These are phyloP conservation scores for Panicum miliaceum DNA, from an alignment of 176 grass and related monocot species.

Conservation along the genomic window DNA sequence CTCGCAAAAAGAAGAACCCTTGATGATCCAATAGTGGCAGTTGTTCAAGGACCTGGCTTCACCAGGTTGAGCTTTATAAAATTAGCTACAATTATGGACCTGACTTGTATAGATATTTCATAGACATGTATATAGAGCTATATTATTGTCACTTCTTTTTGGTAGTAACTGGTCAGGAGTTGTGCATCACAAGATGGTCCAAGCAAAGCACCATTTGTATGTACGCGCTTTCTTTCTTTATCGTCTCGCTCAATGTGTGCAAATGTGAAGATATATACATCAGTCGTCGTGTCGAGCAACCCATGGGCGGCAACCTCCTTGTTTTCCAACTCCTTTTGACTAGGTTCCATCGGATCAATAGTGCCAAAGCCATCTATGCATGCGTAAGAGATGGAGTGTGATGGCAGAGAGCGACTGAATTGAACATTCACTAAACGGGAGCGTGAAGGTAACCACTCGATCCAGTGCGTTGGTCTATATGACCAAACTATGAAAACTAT, in stretches of 20 bases:
- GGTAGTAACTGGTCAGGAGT: not conserved
- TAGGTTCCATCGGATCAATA: not conserved
- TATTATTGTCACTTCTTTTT: not conserved
- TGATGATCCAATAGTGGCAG: too few relatives aligned
- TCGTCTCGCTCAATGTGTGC: conserved; percentile 4
- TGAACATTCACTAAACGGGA: conserved; percentile 18
- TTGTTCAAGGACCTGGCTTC: too few relatives aligned
- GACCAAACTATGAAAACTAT: conserved; percentile 20
- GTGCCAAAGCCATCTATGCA: not conserved
- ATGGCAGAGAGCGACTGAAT: conserved; percentile 28
- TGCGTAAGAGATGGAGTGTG: not conserved
- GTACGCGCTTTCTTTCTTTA: conserved; percentile 11
- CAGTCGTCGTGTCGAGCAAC: conserved; percentile 30
- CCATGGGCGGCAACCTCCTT: conserved; percentile 1
- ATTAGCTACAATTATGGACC: too few relatives aligned
- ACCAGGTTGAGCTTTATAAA: not conserved
- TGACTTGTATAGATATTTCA: not conserved
- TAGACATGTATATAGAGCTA: not conserved
- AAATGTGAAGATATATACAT: conserved; percentile 19
- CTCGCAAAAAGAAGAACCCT: too few relatives aligned
- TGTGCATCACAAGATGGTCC: conserved; percentile 1
- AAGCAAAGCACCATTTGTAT: not conserved
- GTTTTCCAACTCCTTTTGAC: conserved; percentile 44
- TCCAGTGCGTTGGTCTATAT: conserved; percentile 21
- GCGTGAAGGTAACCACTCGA: not conserved